Base-by-base conservation (phyloP, 2,329 filamentous ascomycete species). In the Venturia nashicola region DNA sequence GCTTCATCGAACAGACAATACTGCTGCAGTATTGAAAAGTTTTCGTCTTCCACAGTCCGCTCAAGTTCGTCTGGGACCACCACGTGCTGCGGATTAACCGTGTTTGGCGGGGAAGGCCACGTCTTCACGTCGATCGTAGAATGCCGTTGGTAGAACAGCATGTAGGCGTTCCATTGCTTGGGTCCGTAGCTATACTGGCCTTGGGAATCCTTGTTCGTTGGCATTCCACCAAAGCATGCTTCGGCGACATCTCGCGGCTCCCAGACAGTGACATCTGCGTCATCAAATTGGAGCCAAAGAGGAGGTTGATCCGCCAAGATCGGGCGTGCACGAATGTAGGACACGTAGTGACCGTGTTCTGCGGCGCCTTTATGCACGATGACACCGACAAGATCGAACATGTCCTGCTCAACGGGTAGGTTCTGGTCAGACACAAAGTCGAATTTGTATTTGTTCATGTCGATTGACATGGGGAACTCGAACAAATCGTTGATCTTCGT, bases 401-500 rank as follows among this genome's bases (percentile, higher is more conserved):
- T 74, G 73, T 99, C 94, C 46, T 87, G 82, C 55, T 83, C 75
- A 4, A 76, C 75, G 3, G 81, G 77, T 3, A 79, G 74, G 3
- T 80, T 76, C 3, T 84, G 79, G 64, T 89, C 81, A 67, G 86
- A 89, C 40, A 97, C 82, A 70, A 92, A 83, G 54, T 92, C 88
- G n/a, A 95, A 85, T 18, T 90, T 96, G 77, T 96, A 99, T 0
- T 88, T 90, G 7, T 86, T 85, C 85, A 99, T 90, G 71, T 99
- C 87, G 65, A 99, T 89, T 60, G 80, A 82, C 14, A 82, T 78
- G 0, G 95, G 93, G 68, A 99, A 99, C 5, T 88, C 83, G 72
- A 99, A 99, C 68, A 90, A 83, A 72, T 97, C 94, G 72, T 99
- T 97, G 75, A 97, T 94, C 77, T 99, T 99, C 76, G 84, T 91